Evolutionary conservation across 2,329 filamentous ascomycete species (phyloP).

Genomic region (Fusarium ramigenum): DNA sequence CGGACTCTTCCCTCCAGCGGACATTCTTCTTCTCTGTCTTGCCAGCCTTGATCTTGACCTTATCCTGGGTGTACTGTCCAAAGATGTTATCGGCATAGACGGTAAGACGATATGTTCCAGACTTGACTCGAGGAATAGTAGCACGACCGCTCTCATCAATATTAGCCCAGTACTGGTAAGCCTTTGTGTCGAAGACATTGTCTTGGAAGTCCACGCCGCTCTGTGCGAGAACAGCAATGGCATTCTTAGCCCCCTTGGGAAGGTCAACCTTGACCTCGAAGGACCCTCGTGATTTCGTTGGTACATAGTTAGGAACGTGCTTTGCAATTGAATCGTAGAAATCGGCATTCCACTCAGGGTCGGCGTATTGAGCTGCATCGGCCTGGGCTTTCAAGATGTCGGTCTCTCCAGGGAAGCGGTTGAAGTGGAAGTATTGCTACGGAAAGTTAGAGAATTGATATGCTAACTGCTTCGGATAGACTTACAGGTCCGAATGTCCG

Average conservation of each 20-base stretch:
- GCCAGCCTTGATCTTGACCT: conserved; percentile 53
- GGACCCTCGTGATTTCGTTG: conserved; percentile 59
- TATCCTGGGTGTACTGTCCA: conserved; percentile 66
- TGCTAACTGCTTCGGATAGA: neutral
- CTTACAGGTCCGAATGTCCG: conserved; percentile 67
- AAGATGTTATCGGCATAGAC: conserved; percentile 71
- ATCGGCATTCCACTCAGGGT: conserved; percentile 63
- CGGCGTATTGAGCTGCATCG: conserved; percentile 63
- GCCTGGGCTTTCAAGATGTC: conserved; percentile 58
- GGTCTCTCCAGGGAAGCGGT: conserved; percentile 58
- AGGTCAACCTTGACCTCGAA: conserved; percentile 62
- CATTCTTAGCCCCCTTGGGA: conserved; percentile 59
- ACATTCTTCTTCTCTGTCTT: conserved; percentile 49
- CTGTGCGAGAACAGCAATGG: conserved; percentile 63
- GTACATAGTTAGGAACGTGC: conserved; percentile 67
- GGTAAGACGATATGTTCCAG: conserved; percentile 69
- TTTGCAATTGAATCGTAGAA: conserved; percentile 72
- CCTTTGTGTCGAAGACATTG: conserved; percentile 60
- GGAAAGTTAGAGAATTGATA: neutral
- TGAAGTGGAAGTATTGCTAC: conserved; percentile 69
- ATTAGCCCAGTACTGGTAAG: conserved; percentile 71
- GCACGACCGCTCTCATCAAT: conserved; percentile 59
- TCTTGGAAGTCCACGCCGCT: conserved; percentile 47
- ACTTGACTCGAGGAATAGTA: conserved; percentile 63
- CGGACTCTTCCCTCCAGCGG: conserved; percentile 63